Evolutionary conservation across 2,329 filamentous ascomycete species (phyloP).

Genomic region (Torrubiella hemipterigena): DNA sequence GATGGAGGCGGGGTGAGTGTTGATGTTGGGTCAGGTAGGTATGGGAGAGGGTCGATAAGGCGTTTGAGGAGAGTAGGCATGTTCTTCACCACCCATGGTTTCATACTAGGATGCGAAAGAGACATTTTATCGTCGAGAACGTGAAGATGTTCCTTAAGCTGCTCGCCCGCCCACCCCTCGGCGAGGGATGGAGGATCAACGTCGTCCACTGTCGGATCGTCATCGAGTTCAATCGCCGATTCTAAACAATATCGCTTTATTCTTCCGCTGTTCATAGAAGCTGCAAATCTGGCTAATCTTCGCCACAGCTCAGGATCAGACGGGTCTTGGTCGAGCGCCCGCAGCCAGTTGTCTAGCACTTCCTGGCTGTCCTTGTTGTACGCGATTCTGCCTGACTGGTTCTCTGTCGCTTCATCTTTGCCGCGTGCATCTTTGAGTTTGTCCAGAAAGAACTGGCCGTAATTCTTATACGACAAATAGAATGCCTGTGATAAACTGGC

Average conservation of each 20-base stretch:
- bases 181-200: constrained; percentile 51
- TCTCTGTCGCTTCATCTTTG: constrained; percentile 44
- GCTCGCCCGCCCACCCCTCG: constrained; percentile 50
- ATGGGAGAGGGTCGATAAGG: constrained; percentile 49
- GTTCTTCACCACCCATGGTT: constrained; percentile 38
- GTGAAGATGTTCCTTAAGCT: constrained; percentile 43
- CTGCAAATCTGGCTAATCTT: constrained; percentile 43
- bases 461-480: constrained; percentile 90
- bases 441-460: constrained; percentile 86
- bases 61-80: constrained; percentile 39
- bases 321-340: constrained; percentile 51
- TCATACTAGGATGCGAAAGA: constrained; percentile 48
- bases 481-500: constrained; percentile 80
- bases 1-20: constrained; percentile 19
- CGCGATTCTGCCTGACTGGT: constrained; percentile 15
- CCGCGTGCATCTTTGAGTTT: constrained; percentile 19
- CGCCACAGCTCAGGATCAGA: constrained; percentile 58
- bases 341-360: constrained; percentile 44
- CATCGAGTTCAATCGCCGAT: constrained; percentile 54
- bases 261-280: constrained; percentile 43
- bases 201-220: constrained; percentile 50
- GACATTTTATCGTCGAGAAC: constrained; percentile 43
- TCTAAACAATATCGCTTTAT: constrained; percentile 52
- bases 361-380: constrained; percentile 22
- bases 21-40: constrained; percentile 41